Base-by-base conservation (phyloP, 345 rosid species). In the Hibiscus syriacus region DNA sequence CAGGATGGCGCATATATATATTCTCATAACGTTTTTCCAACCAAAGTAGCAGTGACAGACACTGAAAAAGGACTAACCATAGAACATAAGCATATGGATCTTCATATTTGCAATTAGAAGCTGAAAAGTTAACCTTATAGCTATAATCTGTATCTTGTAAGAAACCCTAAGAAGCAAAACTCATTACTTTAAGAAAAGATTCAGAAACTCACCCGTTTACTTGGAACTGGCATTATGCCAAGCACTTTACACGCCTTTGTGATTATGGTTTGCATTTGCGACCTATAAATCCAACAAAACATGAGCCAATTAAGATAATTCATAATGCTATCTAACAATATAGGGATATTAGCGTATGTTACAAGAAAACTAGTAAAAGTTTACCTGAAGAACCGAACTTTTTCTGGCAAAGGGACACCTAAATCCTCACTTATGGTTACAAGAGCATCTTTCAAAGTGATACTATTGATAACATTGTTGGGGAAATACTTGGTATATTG, bases 241-340 rank as follows among this genome's bases (percentile, higher is more conserved):
- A 93, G 90, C 84, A 89, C 97, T 55, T 76, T 85, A 70, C 96
- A 84, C 34, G 96, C 94, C 76, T 85, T 93, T 43, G 90, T 78
- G 67, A 90, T 81, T 79, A 93, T 90, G 1, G 96, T 93, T 86
- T 90, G 98, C 97, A 93, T 89, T 81, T 93, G 97, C 26, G 96
- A 87, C 87, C 97, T 93, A 53, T 30, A 76, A 58, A 70, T 70
- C 49, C 74, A 55, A 62, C 20, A 53, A 39, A 50, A 17, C 29
- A 22, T 8, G 56, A 65, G 48, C 52, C 43, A 53, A 27, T 8
- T 2, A 54, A 34, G 4, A 57, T 20, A 39, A 32, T 14, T 23
- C 10, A 22, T 20, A 5, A 43, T 14, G 45, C 0, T 2, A 66
- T n/a, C 25, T 3, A 66, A 22, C 25, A 30, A 0, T 36, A 69